phyloP scores from a whole-genome alignment of 495 filamentous ascomycete genomes.

The Annulohypoxylon stygium region DNA sequence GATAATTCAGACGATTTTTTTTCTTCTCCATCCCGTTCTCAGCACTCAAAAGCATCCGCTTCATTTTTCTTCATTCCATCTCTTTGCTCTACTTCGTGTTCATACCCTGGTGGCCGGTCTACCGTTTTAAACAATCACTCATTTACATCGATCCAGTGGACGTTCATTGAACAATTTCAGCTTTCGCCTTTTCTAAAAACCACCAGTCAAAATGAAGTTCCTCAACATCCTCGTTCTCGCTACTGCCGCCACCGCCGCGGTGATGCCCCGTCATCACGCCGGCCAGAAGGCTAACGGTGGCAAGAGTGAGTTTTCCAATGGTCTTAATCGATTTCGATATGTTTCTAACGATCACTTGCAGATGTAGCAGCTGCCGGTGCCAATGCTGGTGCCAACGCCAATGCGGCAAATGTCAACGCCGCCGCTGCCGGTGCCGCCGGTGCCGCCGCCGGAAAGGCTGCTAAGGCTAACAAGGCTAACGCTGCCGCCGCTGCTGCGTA shows the following conservation, averaged over 20 bases:
- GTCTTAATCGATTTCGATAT: neutral
- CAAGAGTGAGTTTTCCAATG: slow-evolving; percentile 20
- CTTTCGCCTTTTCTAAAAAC: slow-evolving; percentile 12
- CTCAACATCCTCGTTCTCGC: slow-evolving; percentile 47
- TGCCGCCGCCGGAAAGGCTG: slow-evolving; percentile 11
- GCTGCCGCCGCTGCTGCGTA: slow-evolving; percentile 19
- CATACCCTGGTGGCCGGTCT: slow-evolving; percentile 40
- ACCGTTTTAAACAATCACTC: slow-evolving; percentile 38
- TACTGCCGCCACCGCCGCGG: slow-evolving; percentile 46
- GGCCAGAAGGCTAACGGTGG: slow-evolving; percentile 43
- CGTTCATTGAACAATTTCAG: slow-evolving; percentile 28
- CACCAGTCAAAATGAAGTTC: slow-evolving; percentile 48
- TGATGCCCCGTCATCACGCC: slow-evolving; percentile 47
- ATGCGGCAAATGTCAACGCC: slow-evolving; percentile 13
- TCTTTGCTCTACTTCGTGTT: slow-evolving; percentile 35
- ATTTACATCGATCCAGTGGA: slow-evolving; percentile 33
- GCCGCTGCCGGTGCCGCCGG: neutral
- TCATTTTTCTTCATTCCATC: slow-evolving; percentile 39
- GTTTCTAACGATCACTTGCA: slow-evolving; percentile 8
- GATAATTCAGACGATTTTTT: slow-evolving; percentile 27
- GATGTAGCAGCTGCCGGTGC: slow-evolving; percentile 24
- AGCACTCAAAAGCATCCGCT: slow-evolving; percentile 26
- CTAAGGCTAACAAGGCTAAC: slow-evolving; percentile 3
- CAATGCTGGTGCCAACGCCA: slow-evolving; percentile 3
- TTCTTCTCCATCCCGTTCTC: slow-evolving; percentile 40